Base-by-base conservation (phyloP, 2,329 filamentous ascomycete species). In the Verticillium longisporum region DNA sequence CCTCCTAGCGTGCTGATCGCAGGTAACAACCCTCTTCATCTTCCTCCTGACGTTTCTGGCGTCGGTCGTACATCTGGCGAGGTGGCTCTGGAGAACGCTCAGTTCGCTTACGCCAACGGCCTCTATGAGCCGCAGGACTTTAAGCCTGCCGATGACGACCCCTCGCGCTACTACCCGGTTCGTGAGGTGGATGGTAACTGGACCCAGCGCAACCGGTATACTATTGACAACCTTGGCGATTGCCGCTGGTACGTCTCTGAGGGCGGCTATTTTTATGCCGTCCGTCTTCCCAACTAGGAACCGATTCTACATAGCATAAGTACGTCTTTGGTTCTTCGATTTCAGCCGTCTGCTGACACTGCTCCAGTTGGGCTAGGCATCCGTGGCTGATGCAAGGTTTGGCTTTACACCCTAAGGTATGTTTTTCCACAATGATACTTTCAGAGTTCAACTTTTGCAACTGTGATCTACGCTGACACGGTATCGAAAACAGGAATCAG, bases 101-200 rank as follows among this genome's bases (percentile, higher is more conserved):
- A 81, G 66, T 78, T 81, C 64, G 79, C 81, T n/a, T 69, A 78
- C 62, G 71, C 74, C 64, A 82, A 81, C 70, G 76, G 77, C 66
- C 74, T 82, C 65, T 78, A 81, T 65, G 80, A 84, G 70, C 79
- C 82, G 15, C 84, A 88, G 75, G 84, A 87, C 66, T 85, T 87
- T 69, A 84, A 86, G 72, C 86, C 86, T 2, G 78, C 79, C 21
- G 85, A 88, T 68, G 80, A 85, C 65, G 81, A 87, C 71, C 80
- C 82, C 45, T 78, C 77, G 55, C 83, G 84, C 64, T 82, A 84
- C 75, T 88, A 88, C 74, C 84, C 80, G 75, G 79, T 82, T 67
- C 81, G 83, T 61, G 84, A 88, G 73, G 73, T 83, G 66, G 84
- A 88, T 71, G 81, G 83, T 57, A 79, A 81, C 62, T 88, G 81